Evolutionary conservation across 2,329 filamentous ascomycete species (phyloP), one percentile per base, ranked within the genome.

Genomic region (Botrytis porri): DNA sequence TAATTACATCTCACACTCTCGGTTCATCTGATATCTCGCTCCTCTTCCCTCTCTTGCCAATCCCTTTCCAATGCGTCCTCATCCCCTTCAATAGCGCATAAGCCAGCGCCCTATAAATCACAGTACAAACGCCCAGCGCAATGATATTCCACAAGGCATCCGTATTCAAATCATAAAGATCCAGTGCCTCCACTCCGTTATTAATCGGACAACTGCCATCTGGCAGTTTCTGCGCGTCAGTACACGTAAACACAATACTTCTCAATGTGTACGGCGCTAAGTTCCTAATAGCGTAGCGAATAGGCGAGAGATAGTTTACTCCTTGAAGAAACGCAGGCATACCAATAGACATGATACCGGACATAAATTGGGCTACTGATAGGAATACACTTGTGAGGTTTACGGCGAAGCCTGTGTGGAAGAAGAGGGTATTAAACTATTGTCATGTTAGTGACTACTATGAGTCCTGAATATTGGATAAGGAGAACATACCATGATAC

Each of bases 381-480:
- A 95, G 84, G 29, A 94, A 84, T 60, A 93, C 86, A 0, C 87
- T 89, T 75, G 91, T 93, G 72, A 93, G 82, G 77, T 93, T 93
- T 73, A 94, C 88, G 0, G 92, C 91, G 80, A 94, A 94, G 2
- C 92, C 92, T 0, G 91, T 92, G 79, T 94, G 92, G 12, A 83
- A 83, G 80, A 94, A 92, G 14, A 94, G 82, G 0, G 92, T 94
- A 82, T 93, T 93, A 84, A 94, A 94, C 83, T 80, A 32, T 29
- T n/a, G 22, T 72, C 41, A 8, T 63, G 32, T 71, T 69, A 69
- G 59, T 41, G 22, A 8, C 61, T 29, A 29, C 12, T 59, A 43
- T 64, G n/a, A 59, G 18, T 51, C 35, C 48, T 29, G 7, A 29
- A 29, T 35, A 57, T 22, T 4, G 41, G 25, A 20, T n/a, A 54